Percentiles rank a stretch among this genome's conserved stretches.
These are phyloP conservation scores for Salix caprea DNA, from an alignment of 345 rosid genomes.

Conservation along the genomic window DNA sequence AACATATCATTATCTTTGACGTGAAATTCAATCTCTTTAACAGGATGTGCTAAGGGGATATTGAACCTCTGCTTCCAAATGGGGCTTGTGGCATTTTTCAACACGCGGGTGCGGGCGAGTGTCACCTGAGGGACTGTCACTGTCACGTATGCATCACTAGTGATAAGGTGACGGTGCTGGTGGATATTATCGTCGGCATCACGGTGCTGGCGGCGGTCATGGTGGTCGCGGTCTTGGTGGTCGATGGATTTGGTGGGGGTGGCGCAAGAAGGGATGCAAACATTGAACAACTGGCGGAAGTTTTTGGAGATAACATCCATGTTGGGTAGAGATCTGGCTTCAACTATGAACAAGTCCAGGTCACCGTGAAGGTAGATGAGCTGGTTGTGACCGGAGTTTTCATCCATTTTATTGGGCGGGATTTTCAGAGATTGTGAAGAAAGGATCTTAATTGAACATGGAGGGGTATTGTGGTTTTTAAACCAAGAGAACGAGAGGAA, in stretches of 20 bases:
- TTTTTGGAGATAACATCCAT: conserved; percentile 27
- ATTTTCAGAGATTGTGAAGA: background rate
- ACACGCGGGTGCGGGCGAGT: conserved; percentile 71
- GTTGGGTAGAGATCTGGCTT: conserved; percentile 64
- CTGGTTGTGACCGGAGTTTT: conserved; percentile 1
- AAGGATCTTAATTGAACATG: background rate
- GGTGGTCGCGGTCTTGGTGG: background rate
- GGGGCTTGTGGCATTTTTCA: conserved; percentile 65
- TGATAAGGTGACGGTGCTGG: conserved; percentile 45
- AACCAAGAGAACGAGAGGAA: background rate
- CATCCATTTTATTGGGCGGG: conserved; percentile 16
- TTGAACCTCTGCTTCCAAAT: conserved; percentile 63
- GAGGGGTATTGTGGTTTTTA: background rate
- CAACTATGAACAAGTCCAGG: conserved; percentile 56
- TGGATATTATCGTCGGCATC: conserved; percentile 19
- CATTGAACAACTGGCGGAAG: background rate
- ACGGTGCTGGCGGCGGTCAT: background rate
- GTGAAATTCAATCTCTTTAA: conserved; percentile 55
- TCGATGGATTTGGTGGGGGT: background rate
- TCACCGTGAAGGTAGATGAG: conserved; percentile 62
- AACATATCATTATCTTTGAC: conserved; percentile 82
- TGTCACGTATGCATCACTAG: conserved; percentile 82
- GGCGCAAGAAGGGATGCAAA: background rate
- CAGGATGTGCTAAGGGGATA: conserved; percentile 70
- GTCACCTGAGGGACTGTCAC: conserved; percentile 85